phyloP scores from a whole-genome alignment of 2,329 filamentous ascomycete genomes.

The Penicillium palitans region DNA sequence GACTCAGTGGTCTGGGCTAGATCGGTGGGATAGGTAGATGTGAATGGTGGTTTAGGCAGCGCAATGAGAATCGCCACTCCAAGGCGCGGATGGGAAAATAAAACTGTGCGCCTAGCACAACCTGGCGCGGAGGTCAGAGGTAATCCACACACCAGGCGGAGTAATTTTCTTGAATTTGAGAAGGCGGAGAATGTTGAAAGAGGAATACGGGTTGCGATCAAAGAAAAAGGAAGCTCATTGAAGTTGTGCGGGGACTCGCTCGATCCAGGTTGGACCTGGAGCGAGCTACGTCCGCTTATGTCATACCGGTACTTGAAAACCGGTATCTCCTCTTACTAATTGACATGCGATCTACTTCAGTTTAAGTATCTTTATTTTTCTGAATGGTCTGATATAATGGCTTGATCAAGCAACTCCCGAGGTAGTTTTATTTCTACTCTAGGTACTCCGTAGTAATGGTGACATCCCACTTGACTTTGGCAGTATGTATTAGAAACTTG shows the following conservation, averaged over 20 bases:
- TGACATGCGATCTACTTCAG: background rate
- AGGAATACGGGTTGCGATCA: constrained; percentile 10
- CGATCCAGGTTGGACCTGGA: constrained; percentile 8
- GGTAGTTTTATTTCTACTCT: background rate
- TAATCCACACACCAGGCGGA: constrained; percentile 9
- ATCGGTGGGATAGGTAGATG: background rate
- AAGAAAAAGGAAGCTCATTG: constrained; percentile 18
- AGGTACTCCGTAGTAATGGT: no score
- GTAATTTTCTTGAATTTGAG: background rate
- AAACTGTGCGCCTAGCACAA: constrained; percentile 16
- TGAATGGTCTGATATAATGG: constrained; percentile 2
- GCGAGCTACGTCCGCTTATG: constrained; percentile 27
- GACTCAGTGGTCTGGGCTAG: background rate
- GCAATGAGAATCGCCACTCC: constrained; percentile 22
- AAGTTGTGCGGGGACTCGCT: constrained; percentile 19
- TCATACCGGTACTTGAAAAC: constrained; percentile 15
- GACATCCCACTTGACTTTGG: background rate
- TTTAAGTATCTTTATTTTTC: background rate
- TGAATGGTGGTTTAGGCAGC: constrained; percentile 5
- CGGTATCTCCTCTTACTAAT: background rate
- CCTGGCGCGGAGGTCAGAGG: constrained; percentile 14
- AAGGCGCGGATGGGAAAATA: constrained; percentile 14
- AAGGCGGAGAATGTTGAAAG: background rate
- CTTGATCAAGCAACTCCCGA: background rate
- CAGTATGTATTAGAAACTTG: background rate